Conservation (phyloP, 495 filamentous ascomycete genomes). For the Achaetomiella virescens region DNA sequence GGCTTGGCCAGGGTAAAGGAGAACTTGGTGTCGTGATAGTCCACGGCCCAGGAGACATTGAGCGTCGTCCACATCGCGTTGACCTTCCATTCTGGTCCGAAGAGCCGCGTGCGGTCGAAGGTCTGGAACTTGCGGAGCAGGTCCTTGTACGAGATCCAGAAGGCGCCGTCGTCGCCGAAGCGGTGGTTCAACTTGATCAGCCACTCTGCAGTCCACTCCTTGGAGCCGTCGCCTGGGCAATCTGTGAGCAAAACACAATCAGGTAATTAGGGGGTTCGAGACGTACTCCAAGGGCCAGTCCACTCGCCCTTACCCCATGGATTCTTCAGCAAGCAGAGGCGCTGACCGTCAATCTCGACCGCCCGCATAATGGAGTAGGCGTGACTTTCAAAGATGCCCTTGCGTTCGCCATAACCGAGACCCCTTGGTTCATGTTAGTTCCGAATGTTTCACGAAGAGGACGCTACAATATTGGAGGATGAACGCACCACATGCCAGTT, state of each 20-base stretch:
- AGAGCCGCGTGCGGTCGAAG: conserved; percentile 84
- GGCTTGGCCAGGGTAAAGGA: conserved; percentile 58
- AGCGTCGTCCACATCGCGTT: conserved; percentile 80
- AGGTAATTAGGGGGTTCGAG: not conserved
- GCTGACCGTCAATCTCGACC: conserved; percentile 65
- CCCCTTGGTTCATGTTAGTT: too few species aligned
- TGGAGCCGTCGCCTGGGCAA: conserved; percentile 59
- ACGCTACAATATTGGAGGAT: too few species aligned
- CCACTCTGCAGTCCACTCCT: conserved; percentile 90
- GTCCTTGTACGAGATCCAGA: conserved; percentile 69
- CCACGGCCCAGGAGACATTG: conserved; percentile 75
- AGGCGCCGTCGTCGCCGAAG: conserved; percentile 83
- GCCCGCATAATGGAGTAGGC: conserved; percentile 87
- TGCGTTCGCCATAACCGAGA: conserved; percentile 52
- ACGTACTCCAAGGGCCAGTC: conserved; percentile 66
- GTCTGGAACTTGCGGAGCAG: conserved; percentile 75
- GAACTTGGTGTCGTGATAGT: conserved; percentile 83
- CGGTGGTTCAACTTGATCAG: conserved; percentile 69
- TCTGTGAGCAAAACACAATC: not conserved
- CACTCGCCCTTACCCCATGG: conserved; percentile 87
- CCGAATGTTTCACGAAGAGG: not conserved
- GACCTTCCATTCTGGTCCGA: conserved; percentile 75
- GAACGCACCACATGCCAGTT: conserved; percentile 49
- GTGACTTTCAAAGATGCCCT: conserved; percentile 75
- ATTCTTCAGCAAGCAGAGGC: conserved; percentile 74